phyloP scores from a whole-genome alignment of 208 protist species.

The Strigomonas culicis region DNA sequence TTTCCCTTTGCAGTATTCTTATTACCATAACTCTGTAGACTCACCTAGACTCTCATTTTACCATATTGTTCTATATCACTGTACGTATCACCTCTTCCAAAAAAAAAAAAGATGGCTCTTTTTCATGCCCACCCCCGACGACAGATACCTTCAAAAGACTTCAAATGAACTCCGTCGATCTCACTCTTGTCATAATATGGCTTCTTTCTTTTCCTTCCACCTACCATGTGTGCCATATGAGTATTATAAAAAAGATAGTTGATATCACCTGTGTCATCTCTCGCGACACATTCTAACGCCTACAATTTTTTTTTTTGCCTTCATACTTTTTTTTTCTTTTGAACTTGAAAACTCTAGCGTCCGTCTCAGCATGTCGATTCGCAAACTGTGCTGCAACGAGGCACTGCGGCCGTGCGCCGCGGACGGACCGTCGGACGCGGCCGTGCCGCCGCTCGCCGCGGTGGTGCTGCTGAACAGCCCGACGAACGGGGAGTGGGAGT shows the following conservation, averaged over 20 bases:
- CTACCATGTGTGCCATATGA: conserved; percentile 7
- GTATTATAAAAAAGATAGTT: too few species aligned
- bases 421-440: too few species aligned
- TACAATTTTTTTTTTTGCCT: conserved; percentile 10
- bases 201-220: conserved; percentile 6
- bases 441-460: too few species aligned
- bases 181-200: not conserved
- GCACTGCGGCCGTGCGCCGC: too few species aligned
- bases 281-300: too few species aligned
- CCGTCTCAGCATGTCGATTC: too few species aligned
- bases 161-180: not conserved
- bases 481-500: not conserved
- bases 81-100: not conserved
- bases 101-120: not conserved
- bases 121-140: too few species aligned
- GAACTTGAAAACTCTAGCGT: not conserved
- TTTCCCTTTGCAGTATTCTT: not conserved
- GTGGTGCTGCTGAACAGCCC: conserved; percentile 10
- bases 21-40: not conserved
- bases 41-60: not conserved
- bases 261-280: too few species aligned
- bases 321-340: conserved; percentile 11
- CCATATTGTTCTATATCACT: too few species aligned
- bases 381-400: too few species aligned
- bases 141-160: conserved; percentile 3